These are phyloP conservation scores for Neofusicoccum sp. DNA, from an alignment of 2,329 filamentous ascomycete genomes.

Conservation along the genomic window DNA sequence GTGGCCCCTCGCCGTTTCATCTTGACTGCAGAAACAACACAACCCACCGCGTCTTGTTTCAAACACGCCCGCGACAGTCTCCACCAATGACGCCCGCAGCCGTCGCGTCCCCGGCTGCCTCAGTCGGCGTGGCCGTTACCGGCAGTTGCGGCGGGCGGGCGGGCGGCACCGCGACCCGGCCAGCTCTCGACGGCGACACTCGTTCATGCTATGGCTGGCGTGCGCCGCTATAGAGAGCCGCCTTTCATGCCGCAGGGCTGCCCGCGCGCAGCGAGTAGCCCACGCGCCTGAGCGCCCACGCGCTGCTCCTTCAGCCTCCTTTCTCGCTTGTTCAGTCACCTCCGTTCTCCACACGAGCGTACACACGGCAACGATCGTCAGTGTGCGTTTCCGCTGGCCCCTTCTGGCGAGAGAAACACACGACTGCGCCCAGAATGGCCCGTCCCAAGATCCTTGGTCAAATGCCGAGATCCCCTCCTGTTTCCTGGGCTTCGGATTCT, in stretches of 20 bases:
- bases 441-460: neutral
- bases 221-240: neutral
- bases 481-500: neutral
- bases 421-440: neutral
- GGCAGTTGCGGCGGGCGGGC: too few relatives aligned
- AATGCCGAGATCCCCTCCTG: neutral
- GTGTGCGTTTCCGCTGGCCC: neutral
- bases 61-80: constrained; percentile 10
- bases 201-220: constrained; percentile 2
- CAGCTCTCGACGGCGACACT: neutral
- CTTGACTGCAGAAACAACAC: constrained; percentile 14
- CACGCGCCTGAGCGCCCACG: neutral
- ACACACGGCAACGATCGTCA: constrained; percentile 9
- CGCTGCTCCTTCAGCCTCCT: constrained; percentile 13
- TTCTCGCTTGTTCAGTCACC: constrained; percentile 11
- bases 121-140: too few relatives aligned
- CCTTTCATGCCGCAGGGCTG: neutral
- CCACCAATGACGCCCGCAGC: constrained; percentile 8
- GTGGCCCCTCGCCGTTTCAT: constrained; percentile 13
- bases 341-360: constrained; percentile 9
- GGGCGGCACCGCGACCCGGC: too few relatives aligned
- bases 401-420: neutral
- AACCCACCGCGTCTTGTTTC: constrained; percentile 1
- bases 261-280: too few relatives aligned
- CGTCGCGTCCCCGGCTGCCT: too few relatives aligned